Evolutionary conservation across 306 rosid species (phyloP), one percentile per base, ranked within the genome.

Genomic region (Cicer judaicum): DNA sequence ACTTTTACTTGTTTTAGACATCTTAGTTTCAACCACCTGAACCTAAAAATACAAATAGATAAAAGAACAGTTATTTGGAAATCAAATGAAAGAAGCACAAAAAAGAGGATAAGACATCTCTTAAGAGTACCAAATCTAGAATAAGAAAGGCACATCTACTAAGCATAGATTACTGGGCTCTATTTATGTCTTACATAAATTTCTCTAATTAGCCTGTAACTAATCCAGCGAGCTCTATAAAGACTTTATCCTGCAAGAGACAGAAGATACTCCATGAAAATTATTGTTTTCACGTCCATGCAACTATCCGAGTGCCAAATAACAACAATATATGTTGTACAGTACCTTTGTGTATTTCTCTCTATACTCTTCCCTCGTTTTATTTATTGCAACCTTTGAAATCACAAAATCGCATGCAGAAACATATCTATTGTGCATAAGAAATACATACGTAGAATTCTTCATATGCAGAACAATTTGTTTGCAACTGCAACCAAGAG

Each of bases 141-240:
- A 60, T 8, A 34, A 47, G 60, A 73, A 73, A 42, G 29, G 46
- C 8, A 7, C 61, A 15, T 61, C 19, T 10, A 46, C 47, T 61
- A 47, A 60, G 49, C 11, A 5, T 36, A 69, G 68, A 19, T 59
- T 21, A 34, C 59, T 44, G 60, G 36, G 18, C 11, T 46, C 47
- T 59, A 59, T 46, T 44, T 7, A 38, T 50, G 56, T 50, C 56
- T 50, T 50, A 47, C 53, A 47, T 34, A 60, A 60, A 36, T 29
- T 21, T 21, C 40, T 55, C 55, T 55, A 19, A 8, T 55, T 19
- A 56, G 54, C 43, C 42, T 42, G n/a, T 16, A 70, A 18, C 52
- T 42, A 36, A 72, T 61, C 44, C 66, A 36, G 43, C n/a, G 50
- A 72, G 54, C 54, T 72, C 24, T 10, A 55, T 56, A 21, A 38